Conservation (phyloP, 2,329 filamentous ascomycete species). For the Neobulgaria alba region DNA sequence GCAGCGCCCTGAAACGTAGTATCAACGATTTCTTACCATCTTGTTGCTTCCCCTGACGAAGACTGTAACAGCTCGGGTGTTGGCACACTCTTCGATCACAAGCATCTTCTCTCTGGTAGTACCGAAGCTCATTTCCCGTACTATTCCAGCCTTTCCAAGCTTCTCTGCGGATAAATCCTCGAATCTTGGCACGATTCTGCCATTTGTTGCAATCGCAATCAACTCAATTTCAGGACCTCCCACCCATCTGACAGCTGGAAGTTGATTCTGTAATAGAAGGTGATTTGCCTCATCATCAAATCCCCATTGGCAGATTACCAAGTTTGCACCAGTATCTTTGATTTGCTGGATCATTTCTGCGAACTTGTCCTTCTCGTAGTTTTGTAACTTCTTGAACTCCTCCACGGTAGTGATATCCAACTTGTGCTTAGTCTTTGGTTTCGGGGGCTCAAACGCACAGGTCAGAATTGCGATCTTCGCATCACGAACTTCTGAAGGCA, state of each 20-base stretch:
- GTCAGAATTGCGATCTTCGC: conserved; percentile 97
- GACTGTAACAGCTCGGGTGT: conserved; percentile 90
- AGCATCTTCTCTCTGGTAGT: conserved; percentile 99
- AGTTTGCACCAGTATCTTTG: conserved; percentile 93
- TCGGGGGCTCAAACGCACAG: conserved; percentile 95
- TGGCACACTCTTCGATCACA: conserved; percentile 98
- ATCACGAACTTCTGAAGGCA: conserved; percentile 90
- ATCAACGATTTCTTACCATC: conserved; percentile 59
- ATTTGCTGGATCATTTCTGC: conserved; percentile 98
- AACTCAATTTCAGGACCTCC: conserved; percentile 96
- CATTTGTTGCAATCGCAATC: conserved; percentile 97
- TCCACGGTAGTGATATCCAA: conserved; percentile 94
- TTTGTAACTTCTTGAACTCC: conserved; percentile 96
- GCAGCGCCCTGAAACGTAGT: conserved; percentile 1
- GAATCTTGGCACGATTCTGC: conserved; percentile 92
- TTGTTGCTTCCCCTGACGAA: conserved; percentile 98
- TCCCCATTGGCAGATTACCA: conserved; percentile 98
- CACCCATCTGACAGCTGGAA: conserved; percentile 95
- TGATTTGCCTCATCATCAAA: conserved; percentile 99
- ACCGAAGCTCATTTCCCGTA: conserved; percentile 92
- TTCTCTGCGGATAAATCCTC: conserved; percentile 89
- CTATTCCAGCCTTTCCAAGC: conserved; percentile 80
- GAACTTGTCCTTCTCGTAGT: conserved; percentile 93
- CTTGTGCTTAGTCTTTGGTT: conserved; percentile 99
- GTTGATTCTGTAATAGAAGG: conserved; percentile 86